A percentile compares a stretch with the other conserved stretches of the same genome.
These are phyloP conservation scores for Rhodotorula sp. DNA, from an alignment of 1,284 basidiomycete species.

Conservation along the genomic window DNA sequence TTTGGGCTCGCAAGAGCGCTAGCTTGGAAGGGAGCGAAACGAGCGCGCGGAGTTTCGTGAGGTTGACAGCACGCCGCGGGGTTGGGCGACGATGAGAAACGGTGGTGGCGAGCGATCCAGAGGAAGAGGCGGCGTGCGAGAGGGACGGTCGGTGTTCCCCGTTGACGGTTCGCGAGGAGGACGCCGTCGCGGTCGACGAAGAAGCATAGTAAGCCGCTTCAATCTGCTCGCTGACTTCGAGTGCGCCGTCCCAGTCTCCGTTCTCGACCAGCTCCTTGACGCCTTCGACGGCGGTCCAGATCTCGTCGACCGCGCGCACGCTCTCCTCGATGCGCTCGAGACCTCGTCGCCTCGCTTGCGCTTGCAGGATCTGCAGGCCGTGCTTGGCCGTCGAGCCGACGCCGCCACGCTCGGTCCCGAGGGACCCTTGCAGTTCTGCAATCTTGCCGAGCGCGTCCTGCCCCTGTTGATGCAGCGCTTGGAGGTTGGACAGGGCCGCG, in stretches of 20 bases:
- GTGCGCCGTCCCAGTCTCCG: conserved; percentile 80
- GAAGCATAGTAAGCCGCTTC: conserved; percentile 59
- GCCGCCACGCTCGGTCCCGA: conserved; percentile 61
- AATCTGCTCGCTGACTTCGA: conserved; percentile 73
- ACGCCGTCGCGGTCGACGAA: background rate
- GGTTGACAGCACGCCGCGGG: conserved; percentile 33
- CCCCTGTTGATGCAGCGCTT: conserved; percentile 86
- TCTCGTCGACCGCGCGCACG: conserved; percentile 56
- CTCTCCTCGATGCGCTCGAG: conserved; percentile 63
- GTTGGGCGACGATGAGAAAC: conserved; percentile 12
- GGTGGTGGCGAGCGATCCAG: background rate
- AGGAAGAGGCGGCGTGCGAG: background rate
- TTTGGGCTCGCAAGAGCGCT: conserved; percentile 53
- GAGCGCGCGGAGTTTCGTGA: conserved; percentile 40
- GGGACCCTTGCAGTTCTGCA: conserved; percentile 65
- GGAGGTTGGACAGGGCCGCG: conserved; percentile 88
- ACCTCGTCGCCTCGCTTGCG: conserved; percentile 64
- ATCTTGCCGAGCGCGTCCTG: conserved; percentile 77
- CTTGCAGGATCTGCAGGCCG: conserved; percentile 70
- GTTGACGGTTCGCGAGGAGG: conserved; percentile 39
- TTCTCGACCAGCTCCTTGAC: conserved; percentile 70
- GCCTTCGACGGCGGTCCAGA: conserved; percentile 67
- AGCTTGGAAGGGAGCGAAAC: conserved; percentile 35
- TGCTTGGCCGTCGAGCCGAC: conserved; percentile 73
- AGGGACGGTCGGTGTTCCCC: background rate